phyloP scores from a whole-genome alignment of 495 filamentous ascomycete species.

The Wilcoxina mikolae region DNA sequence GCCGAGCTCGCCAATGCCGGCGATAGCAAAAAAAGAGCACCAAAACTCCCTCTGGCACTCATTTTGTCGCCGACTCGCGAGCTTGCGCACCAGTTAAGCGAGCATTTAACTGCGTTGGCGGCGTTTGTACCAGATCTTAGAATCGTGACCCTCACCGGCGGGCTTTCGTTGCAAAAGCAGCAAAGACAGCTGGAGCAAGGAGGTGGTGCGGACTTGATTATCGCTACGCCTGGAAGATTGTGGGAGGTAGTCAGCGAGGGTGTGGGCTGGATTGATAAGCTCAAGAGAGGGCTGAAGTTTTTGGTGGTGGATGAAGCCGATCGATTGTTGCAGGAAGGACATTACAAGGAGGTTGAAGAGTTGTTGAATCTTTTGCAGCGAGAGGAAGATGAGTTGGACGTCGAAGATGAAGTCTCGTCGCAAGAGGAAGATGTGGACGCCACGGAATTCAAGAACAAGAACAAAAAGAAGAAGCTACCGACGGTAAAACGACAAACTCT shows the following conservation, averaged over 20 bases:
- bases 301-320: conserved; percentile 92
- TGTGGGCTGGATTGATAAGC: conserved; percentile 43
- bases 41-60: conserved; percentile 55
- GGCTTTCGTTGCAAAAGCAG: conserved; percentile 84
- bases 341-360: conserved; percentile 86
- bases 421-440: conserved; percentile 5
- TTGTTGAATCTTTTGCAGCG: conserved; percentile 64
- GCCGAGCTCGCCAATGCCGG: conserved; percentile 30
- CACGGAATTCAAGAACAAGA: conserved; percentile 19
- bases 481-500: conserved; percentile 58
- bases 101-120: conserved; percentile 63
- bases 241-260: conserved; percentile 80
- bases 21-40: conserved; percentile 27
- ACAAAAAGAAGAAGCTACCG: conserved; percentile 12
- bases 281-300: conserved; percentile 53
- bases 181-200: conserved; percentile 51
- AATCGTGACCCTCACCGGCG: conserved; percentile 76
- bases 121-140: conserved; percentile 44
- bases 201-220: conserved; percentile 60
- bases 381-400: conserved; percentile 31
- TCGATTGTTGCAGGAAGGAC: conserved; percentile 75
- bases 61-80: conserved; percentile 86
- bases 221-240: conserved; percentile 81
- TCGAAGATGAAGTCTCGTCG: conserved; percentile 28
- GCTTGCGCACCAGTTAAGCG: conserved; percentile 73